A percentile compares a stretch with the other conserved stretches of the same genome.
These are phyloP conservation scores for Leishmania gerbilli DNA, from an alignment of 208 protist genomes.

Conservation along the genomic window DNA sequence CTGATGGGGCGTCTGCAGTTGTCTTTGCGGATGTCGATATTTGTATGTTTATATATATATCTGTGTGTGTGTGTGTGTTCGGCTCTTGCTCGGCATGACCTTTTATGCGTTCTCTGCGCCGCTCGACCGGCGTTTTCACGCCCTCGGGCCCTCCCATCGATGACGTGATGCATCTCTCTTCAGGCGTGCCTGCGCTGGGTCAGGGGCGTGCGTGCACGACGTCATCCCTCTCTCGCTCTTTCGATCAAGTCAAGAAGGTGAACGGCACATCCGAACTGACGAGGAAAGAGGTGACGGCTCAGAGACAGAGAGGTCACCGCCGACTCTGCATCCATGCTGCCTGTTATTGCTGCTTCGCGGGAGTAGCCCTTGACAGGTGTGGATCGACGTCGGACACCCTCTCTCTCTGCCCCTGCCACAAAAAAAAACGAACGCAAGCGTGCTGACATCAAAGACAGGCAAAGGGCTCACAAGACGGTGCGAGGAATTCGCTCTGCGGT, in stretches of 20 bases:
- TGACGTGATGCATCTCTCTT: neutral
- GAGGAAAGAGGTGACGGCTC: neutral
- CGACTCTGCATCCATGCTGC: neutral
- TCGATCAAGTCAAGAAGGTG: neutral
- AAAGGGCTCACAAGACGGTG: neutral
- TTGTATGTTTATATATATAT: neutral
- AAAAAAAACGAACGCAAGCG: neutral
- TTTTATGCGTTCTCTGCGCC: neutral
- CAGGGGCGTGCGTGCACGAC: neutral
- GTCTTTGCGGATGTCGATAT: neutral
- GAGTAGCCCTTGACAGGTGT: neutral
- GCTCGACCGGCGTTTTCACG: neutral
- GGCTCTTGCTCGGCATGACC: neutral
- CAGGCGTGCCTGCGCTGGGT: neutral
- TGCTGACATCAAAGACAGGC: neutral
- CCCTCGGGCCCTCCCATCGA: neutral
- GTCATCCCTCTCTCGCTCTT: neutral
- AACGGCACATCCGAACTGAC: neutral
- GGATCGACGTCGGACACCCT: neutral
- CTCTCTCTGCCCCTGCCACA: neutral
- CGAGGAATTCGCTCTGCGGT: neutral
- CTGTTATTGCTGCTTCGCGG: neutral
- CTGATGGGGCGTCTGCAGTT: neutral
- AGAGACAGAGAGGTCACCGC: neutral
- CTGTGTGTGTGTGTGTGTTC: neutral